Evolutionary conservation across 2,329 filamentous ascomycete species (phyloP).

Genomic region (Polytolypa hystricis): DNA sequence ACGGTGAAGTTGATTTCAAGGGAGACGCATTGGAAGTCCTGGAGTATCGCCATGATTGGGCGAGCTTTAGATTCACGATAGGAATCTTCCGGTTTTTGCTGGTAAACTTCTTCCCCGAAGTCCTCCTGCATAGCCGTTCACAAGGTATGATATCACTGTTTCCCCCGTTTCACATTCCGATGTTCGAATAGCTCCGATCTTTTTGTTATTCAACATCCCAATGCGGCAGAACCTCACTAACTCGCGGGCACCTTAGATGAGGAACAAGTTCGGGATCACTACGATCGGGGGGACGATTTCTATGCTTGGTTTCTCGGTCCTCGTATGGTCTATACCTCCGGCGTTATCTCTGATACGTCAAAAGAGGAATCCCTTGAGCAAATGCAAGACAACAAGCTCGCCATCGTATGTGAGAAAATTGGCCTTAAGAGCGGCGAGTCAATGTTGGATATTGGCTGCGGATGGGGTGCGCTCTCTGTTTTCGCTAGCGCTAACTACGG

Average conservation of each 20-base stretch:
- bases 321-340: constrained; percentile 97
- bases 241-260: constrained; percentile 60
- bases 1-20: constrained; percentile 89
- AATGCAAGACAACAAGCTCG: constrained; percentile 95
- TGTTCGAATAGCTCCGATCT: background rate
- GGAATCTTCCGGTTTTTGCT: constrained; percentile 80
- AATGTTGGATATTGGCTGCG: constrained; percentile 90
- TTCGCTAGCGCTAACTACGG: constrained; percentile 90
- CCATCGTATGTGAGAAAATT: constrained; percentile 93
- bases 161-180: background rate
- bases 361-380: constrained; percentile 85
- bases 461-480: constrained; percentile 92
- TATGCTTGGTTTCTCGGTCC: constrained; percentile 98
- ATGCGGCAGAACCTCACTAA: too few species aligned
- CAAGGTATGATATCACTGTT: constrained; percentile 48
- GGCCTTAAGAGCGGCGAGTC: constrained; percentile 67
- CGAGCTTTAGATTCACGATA: constrained; percentile 81
- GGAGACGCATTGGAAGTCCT: constrained; percentile 79
- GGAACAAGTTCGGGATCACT: constrained; percentile 95
- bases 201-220: too few species aligned
- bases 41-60: constrained; percentile 96
- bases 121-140: constrained; percentile 83
- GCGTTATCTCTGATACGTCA: constrained; percentile 78
- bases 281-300: constrained; percentile 96
- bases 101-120: constrained; percentile 74